Base-by-base conservation (phyloP, 129 eudicot species). In the Chrysanthemum lavandulifolium region DNA sequence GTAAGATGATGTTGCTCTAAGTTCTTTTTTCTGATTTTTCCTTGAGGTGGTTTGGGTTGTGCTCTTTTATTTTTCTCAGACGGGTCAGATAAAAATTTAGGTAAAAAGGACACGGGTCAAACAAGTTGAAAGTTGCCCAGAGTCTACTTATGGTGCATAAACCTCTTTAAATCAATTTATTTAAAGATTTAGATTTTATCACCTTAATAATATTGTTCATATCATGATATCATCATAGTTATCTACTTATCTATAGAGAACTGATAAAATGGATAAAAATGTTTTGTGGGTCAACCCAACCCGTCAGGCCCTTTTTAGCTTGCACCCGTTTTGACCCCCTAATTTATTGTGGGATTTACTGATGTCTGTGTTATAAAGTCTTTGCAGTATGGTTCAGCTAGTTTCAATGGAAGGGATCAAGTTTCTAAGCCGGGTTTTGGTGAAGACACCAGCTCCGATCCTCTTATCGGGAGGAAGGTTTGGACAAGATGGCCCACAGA, bases 401-500 rank as follows among this genome's bases (percentile, higher is more conserved):
- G 85, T 75, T 80, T 84, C 45, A 51, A 78, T 23, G 83, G 89
- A 19, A 79, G 85, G 85, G 77, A 77, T 36, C 90, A 73, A 73
- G 79, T 23, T 69, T 43, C 83, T 2, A 80, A 73, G 69, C 86
- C 72, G 71, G 77, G 88, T 65, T 68, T 78, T 55, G 74, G 67
- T 8, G 82, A 70, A n/a, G 80, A 66, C 45, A 71, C 70, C 13
- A 82, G 77, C 74, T 65, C 77, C 11, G 86, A 87, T 76, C 83
- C 88, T 13, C 56, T 87, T 29, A 82, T 87, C 71, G 92, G 92
- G 23, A 82, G 80, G 78, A 87, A 82, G 73, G 89, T 87, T 61
- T 87, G 92, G 92, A 87, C 89, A 23, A 84, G 92, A 78, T 87
- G 89, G 92, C 92, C 92, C 13, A 85, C 79, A 73, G 92, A 87